Evolutionary conservation across 2,329 filamentous ascomycete species (phyloP).

Genomic region (Immersiporthe knoxdaviesiana): DNA sequence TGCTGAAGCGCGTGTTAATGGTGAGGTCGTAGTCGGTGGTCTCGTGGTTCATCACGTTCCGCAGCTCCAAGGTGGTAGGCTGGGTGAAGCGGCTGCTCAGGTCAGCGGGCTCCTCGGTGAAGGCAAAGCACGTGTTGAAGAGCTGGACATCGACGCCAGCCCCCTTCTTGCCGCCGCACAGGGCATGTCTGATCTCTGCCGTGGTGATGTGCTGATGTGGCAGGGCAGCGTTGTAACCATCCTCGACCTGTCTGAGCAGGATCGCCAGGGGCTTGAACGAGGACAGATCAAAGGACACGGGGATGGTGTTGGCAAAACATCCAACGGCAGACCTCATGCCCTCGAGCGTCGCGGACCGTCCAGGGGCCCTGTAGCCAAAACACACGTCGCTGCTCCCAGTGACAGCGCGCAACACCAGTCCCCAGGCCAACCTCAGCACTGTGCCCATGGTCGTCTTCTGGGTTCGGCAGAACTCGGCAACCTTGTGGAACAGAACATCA

Average conservation of each 20-base stretch:
- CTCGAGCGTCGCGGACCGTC: conserved; percentile 47
- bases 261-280: conserved; percentile 39
- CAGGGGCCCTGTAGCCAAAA: conserved; percentile 56
- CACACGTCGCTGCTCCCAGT: conserved; percentile 55
- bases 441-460: conserved; percentile 50
- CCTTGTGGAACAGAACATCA: conserved; percentile 43
- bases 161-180: conserved; percentile 43
- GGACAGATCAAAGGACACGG: conserved; percentile 42
- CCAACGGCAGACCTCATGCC: conserved; percentile 50
- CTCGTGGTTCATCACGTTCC: conserved; percentile 45
- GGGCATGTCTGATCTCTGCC: conserved; percentile 50
- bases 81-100: conserved; percentile 41
- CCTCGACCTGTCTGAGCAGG: conserved; percentile 40
- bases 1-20: conserved; percentile 47
- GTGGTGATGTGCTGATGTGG: conserved; percentile 51
- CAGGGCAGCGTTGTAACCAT: conserved; percentile 37
- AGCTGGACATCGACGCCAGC: conserved; percentile 38
- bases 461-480: conserved; percentile 49
- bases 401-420: conserved; percentile 58
- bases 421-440: conserved; percentile 63
- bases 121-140: conserved; percentile 57
- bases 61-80: conserved; percentile 37
- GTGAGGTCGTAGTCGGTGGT: conserved; percentile 52
- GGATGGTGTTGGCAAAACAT: conserved; percentile 47
- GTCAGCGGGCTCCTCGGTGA: conserved; percentile 46